Conservation (phyloP, 1,284 basidiomycete genomes). For the Hemileia vastatrix region DNA sequence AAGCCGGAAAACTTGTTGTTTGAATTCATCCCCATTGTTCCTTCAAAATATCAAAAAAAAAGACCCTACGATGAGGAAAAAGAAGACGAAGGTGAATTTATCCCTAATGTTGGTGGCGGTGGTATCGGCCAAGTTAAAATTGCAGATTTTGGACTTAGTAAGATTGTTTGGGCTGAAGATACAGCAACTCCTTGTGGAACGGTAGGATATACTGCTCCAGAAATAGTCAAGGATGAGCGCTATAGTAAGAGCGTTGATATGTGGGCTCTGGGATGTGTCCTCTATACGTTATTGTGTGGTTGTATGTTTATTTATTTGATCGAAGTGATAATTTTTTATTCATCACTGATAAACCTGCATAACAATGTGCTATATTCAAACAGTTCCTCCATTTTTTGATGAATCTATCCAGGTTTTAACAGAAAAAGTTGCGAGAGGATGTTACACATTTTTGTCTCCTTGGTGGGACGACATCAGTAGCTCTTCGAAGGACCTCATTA, state of each 20-base stretch:
- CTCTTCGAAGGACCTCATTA: slow-evolving; percentile 79
- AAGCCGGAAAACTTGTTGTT: slow-evolving; percentile 98
- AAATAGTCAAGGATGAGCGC: slow-evolving; percentile 98
- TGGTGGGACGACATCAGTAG: slow-evolving; percentile 98
- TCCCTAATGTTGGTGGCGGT: slow-evolving; percentile 80
- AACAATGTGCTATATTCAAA: too few relatives aligned
- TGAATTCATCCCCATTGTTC: slow-evolving; percentile 82
- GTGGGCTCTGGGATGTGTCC: slow-evolving; percentile 98
- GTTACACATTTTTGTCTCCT: slow-evolving; percentile 96
- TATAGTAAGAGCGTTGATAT: slow-evolving; percentile 99
- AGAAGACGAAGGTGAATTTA: slow-evolving; percentile 95
- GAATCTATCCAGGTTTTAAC: slow-evolving; percentile 97
- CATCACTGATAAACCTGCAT: not conserved
- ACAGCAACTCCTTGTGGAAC: slow-evolving; percentile 99
- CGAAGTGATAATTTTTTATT: not conserved
- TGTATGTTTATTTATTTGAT: slow-evolving; percentile 56
- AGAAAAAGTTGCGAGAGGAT: slow-evolving; percentile 93
- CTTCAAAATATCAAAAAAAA: slow-evolving; percentile 63
- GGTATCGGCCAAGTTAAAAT: slow-evolving; percentile 98
- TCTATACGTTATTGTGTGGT: slow-evolving; percentile 97
- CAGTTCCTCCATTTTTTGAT: slow-evolving; percentile 73
- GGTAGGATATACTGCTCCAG: slow-evolving; percentile 97
- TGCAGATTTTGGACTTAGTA: slow-evolving; percentile 95
- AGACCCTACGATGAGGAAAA: slow-evolving; percentile 97
- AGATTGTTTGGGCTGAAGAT: slow-evolving; percentile 97